Conservation (phyloP, 2,329 filamentous ascomycete species). For the Xylariaceae sp. region DNA sequence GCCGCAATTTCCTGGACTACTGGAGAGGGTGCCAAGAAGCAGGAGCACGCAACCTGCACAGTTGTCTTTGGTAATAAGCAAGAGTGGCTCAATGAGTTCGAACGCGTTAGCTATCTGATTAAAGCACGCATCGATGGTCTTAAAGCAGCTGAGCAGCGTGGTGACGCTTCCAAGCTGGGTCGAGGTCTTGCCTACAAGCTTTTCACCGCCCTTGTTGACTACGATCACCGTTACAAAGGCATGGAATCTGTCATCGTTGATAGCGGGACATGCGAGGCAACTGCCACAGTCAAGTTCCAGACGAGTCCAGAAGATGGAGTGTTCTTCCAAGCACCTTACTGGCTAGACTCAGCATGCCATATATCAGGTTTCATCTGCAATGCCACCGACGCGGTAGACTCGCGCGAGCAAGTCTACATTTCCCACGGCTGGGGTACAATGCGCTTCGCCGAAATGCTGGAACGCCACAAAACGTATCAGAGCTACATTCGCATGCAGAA, state of each 20-base stretch:
- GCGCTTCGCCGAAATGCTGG: slow-evolving; percentile 45
- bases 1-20: slow-evolving; percentile 57
- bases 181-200: slow-evolving; percentile 76
- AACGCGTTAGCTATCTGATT: slow-evolving; percentile 66
- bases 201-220: slow-evolving; percentile 54
- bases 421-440: slow-evolving; percentile 57
- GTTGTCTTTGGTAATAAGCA: slow-evolving; percentile 58
- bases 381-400: slow-evolving; percentile 52
- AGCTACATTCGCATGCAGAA: slow-evolving; percentile 58
- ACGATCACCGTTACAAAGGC: slow-evolving; percentile 49
- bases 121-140: slow-evolving; percentile 57
- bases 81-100: slow-evolving; percentile 62
- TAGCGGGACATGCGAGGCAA: slow-evolving; percentile 49
- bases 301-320: slow-evolving; percentile 44
- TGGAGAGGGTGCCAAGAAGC: slow-evolving; percentile 54
- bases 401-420: slow-evolving; percentile 53
- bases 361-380: slow-evolving; percentile 61
- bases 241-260: slow-evolving; percentile 57
- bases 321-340: slow-evolving; percentile 55
- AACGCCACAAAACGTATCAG: slow-evolving; percentile 45
- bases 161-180: slow-evolving; percentile 67
- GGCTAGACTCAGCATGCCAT: slow-evolving; percentile 57
- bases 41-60: slow-evolving; percentile 59
- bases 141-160: slow-evolving; percentile 57
- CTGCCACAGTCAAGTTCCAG: slow-evolving; percentile 50